Evolutionary conservation across 768 basidiomycete species (phyloP).

Genomic region (Candolleomyces efflorescens): DNA sequence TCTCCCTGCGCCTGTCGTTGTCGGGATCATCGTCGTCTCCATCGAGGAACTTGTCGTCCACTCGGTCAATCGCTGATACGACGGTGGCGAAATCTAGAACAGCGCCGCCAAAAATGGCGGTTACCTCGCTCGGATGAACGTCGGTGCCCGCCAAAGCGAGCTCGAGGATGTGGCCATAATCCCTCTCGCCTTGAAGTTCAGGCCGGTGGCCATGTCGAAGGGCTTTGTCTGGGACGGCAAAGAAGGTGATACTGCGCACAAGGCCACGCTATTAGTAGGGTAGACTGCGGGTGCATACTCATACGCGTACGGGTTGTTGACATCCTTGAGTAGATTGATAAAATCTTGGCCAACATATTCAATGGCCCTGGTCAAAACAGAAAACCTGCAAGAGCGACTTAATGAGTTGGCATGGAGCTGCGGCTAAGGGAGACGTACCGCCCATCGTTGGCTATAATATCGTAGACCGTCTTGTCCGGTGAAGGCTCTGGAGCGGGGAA

Average conservation of each 20-base stretch:
- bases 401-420: neutral
- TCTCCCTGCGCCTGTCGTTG: slow-evolving; percentile 48
- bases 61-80: slow-evolving; percentile 24
- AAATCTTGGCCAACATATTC: slow-evolving; percentile 18
- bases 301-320: slow-evolving; percentile 8
- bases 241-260: slow-evolving; percentile 44
- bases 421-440: slow-evolving; percentile 4
- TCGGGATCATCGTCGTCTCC: slow-evolving; percentile 41
- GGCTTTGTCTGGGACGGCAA: slow-evolving; percentile 46
- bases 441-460: slow-evolving; percentile 11
- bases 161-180: slow-evolving; percentile 5
- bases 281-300: no score
- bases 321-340: slow-evolving; percentile 8
- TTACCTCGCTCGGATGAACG: neutral
- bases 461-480: slow-evolving; percentile 10
- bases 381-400: slow-evolving; percentile 12
- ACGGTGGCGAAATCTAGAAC: neutral
- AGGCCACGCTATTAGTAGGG: neutral
- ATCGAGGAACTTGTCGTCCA: slow-evolving; percentile 15
- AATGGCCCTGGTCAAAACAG: slow-evolving; percentile 21
- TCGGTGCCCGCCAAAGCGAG: neutral
- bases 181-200: slow-evolving; percentile 9
- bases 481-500: slow-evolving; percentile 2
- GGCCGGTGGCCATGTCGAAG: slow-evolving; percentile 21
- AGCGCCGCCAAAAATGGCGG: neutral